These are phyloP conservation scores for Zymoseptoria passerinii DNA, from an alignment of 2,329 filamentous ascomycete species.

Conservation along the genomic window DNA sequence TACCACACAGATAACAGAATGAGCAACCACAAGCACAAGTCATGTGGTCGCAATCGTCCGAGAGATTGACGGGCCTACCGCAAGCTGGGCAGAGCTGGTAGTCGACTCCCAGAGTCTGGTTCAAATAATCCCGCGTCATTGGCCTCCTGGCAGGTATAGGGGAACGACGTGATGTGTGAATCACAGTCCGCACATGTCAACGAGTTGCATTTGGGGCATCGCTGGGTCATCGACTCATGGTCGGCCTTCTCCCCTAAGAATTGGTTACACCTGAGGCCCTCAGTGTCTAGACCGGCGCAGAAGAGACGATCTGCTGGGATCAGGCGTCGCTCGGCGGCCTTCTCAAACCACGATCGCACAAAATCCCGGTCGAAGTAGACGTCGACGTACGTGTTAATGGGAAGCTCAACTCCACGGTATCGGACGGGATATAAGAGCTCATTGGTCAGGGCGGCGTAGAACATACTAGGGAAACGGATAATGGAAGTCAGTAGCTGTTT, in stretches of 20 bases:
- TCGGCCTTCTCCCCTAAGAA: background rate
- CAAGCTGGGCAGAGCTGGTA: conserved; percentile 17
- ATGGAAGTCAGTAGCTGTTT: background rate
- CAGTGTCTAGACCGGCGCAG: background rate
- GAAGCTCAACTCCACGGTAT: background rate
- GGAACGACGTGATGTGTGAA: background rate
- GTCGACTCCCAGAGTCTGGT: conserved; percentile 10
- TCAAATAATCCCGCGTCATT: background rate
- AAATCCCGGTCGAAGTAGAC: background rate
- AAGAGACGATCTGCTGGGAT: background rate
- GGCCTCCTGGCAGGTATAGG: background rate
- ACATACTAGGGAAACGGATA: background rate
- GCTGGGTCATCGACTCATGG: background rate
- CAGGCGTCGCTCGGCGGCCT: background rate
- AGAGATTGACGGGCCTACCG: conserved; percentile 4
- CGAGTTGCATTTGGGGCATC: background rate
- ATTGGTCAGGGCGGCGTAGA: background rate
- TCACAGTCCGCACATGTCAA: background rate
- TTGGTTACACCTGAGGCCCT: background rate
- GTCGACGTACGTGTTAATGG: background rate
- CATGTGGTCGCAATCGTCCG: conserved; percentile 15
- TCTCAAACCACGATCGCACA: background rate
- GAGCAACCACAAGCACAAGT: conserved; percentile 11
- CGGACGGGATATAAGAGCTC: background rate
- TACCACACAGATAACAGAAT: background rate